Evolutionary conservation across 192 early-diverging fungal species (phyloP), one percentile per base, ranked within the genome.

Genomic region (Coemansia sp.): DNA sequence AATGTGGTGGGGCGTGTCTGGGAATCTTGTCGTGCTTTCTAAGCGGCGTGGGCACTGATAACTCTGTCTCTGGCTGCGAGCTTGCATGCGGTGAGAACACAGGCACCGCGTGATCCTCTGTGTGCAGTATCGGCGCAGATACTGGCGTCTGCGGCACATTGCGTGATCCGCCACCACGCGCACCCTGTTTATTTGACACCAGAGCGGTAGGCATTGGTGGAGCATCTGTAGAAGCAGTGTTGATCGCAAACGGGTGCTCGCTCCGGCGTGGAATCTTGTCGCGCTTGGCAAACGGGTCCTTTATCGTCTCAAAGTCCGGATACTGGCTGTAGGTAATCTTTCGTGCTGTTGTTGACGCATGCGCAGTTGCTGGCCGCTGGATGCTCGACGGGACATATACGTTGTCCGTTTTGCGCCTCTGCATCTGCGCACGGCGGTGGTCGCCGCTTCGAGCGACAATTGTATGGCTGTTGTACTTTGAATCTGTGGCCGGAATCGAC

Each of bases 281-380:
- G 58, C 75, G 67, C 66, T 82, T 82, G 11, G 70, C 71, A 71
- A 82, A 82, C 53, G 80, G 80, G 46, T 82, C 75, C 15, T 54
- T 62, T 28, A 82, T 71, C 17, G 40, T 69, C 37, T 77, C 75
- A 67, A 82, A 82, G 53, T 77, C 80, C 17, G 73, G 71, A 44
- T 71, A 76, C 61, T 81, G 73, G 64, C 73, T 75, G 58, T 73
- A 81, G 7, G 70, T 75, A 28, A 71, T 56, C 26, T 69, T 74
- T 28, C 61, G 73, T 23, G 52, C 14, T 38, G 70, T 50, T 3
- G 59, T 42, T 49, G 75, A 62, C 25, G 67, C 62, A 54, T 70
- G 70, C 12, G 71, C 54, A 4, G 67, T 67, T n/a, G 71, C 68
- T 21, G 71, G 70, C 50, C 70, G 63, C 36, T 58, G 61, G 20